Evolutionary conservation across 257 asterid genomes (phyloP).

Genomic region (Nicotiana tomentosiformis): DNA sequence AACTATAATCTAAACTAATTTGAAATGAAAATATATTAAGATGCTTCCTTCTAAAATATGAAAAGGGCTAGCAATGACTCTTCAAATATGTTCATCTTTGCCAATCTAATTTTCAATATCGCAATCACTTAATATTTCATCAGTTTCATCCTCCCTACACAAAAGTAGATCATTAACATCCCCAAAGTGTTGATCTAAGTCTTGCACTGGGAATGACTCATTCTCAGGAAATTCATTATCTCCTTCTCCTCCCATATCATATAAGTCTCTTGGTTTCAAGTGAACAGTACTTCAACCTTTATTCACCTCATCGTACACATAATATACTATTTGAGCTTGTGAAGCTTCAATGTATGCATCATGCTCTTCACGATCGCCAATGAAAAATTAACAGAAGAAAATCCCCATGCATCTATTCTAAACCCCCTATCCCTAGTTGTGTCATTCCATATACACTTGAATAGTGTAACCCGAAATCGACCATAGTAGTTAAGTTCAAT

Average conservation of each 20-base stretch:
- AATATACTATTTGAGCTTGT: not conserved
- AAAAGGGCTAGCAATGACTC: not conserved
- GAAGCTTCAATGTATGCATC: not conserved
- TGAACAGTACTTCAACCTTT: not conserved
- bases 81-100: not conserved
- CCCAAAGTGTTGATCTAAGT: too few species aligned
- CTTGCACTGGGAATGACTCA: not conserved
- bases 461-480: too few species aligned
- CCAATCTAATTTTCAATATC: not conserved
- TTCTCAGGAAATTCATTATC: not conserved
- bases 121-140: not conserved
- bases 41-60: too few species aligned
- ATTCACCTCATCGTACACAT: not conserved
- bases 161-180: not conserved
- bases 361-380: not conserved
- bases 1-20: too few species aligned
- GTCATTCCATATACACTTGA: not conserved
- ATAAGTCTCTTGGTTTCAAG: not conserved
- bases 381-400: too few species aligned
- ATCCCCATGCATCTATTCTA: too few species aligned
- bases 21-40: too few species aligned
- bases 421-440: not conserved
- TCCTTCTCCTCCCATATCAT: not conserved
- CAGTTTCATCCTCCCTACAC: not conserved
- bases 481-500: not conserved